Evolutionary conservation across 2,329 filamentous ascomycete genomes (phyloP).

Genomic region (Aspergillus vadensis): DNA sequence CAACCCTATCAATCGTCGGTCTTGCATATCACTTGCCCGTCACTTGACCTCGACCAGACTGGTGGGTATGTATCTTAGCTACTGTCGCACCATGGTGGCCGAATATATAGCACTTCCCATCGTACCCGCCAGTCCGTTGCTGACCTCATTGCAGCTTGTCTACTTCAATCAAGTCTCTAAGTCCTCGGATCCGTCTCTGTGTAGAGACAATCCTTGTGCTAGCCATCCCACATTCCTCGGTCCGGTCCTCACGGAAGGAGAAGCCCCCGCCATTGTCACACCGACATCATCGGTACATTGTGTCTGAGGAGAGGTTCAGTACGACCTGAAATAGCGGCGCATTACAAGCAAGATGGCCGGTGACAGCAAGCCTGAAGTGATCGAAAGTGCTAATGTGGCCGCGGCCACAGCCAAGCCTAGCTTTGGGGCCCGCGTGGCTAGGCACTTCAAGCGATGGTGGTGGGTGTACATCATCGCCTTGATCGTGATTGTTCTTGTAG

Average conservation of each 20-base stretch:
- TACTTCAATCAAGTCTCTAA: background rate
- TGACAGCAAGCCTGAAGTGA: slow-evolving; percentile 26
- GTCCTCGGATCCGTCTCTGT: background rate
- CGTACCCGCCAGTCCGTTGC: background rate
- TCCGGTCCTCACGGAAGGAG: background rate
- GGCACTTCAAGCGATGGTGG: slow-evolving; percentile 53
- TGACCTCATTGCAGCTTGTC: slow-evolving; percentile 1
- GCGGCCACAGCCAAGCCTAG: slow-evolving; percentile 22
- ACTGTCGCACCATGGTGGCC: background rate
- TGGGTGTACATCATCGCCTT: slow-evolving; percentile 57
- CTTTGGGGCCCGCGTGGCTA: slow-evolving; percentile 29
- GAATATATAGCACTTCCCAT: background rate
- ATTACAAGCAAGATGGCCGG: slow-evolving; percentile 11
- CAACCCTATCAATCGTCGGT: background rate
- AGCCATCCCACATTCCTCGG: slow-evolving; percentile 2
- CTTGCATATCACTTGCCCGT: slow-evolving; percentile 1
- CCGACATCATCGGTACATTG: background rate
- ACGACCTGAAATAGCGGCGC: background rate
- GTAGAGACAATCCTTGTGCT: background rate
- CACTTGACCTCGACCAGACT: background rate
- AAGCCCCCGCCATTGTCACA: slow-evolving; percentile 5
- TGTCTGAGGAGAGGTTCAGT: background rate
- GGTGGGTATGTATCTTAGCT: slow-evolving; percentile 1
- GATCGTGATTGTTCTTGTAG: slow-evolving; percentile 53
- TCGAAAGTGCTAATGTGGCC: slow-evolving; percentile 19